phyloP scores from a whole-genome alignment of 345 rosid species.

The Hibiscus tridactylites region DNA sequence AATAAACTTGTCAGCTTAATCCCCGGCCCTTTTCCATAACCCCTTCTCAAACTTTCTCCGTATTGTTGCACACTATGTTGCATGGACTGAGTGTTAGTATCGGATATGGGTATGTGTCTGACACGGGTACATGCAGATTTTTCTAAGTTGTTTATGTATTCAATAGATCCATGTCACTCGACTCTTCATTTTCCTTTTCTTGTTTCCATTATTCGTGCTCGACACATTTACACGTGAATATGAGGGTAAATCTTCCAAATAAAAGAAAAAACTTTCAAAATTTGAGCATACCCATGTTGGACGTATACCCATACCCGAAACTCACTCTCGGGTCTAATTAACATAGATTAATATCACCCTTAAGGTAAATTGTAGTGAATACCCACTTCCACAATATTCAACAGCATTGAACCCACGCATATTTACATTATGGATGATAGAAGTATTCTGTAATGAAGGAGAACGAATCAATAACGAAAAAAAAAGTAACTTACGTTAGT shows the following conservation, averaged over 20 bases:
- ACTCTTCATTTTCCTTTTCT: too few species aligned
- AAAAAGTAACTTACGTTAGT: constrained; percentile 32
- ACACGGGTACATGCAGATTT: too few species aligned
- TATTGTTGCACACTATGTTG: background rate
- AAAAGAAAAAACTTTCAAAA: background rate
- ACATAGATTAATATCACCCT: too few species aligned
- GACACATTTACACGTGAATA: too few species aligned
- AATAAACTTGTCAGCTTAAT: background rate
- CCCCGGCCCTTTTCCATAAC: background rate
- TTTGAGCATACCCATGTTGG: background rate
- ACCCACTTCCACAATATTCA: background rate
- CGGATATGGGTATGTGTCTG: background rate
- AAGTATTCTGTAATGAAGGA: background rate
- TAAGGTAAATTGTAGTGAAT: too few species aligned
- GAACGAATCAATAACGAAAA: background rate
- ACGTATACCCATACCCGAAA: too few species aligned
- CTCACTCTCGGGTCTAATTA: too few species aligned
- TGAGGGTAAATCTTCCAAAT: background rate
- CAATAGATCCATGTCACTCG: too few species aligned
- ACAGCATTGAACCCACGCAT: background rate
- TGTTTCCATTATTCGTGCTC: too few species aligned
- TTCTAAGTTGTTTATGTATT: too few species aligned
- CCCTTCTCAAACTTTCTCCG: background rate
- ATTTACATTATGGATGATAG: background rate
- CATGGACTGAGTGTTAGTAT: background rate